Conservation (phyloP, 2,329 filamentous ascomycete genomes). For the Gyromitra esculenta region DNA sequence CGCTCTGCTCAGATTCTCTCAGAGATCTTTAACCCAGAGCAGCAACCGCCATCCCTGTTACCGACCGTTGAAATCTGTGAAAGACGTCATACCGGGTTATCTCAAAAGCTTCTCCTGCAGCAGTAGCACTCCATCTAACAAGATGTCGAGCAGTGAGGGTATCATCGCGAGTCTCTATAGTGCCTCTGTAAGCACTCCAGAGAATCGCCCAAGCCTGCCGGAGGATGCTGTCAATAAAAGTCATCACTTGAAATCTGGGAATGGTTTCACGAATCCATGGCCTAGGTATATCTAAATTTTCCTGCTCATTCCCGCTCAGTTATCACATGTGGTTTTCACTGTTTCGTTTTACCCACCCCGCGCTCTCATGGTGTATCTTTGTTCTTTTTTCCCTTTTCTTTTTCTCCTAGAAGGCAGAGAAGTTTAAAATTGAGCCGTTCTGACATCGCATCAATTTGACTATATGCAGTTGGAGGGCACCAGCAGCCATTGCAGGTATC, state of each 20-base stretch:
- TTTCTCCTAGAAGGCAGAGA: conserved; percentile 24
- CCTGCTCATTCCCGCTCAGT: conserved; percentile 18
- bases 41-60: conserved; percentile 29
- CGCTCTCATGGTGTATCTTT: conserved; percentile 22
- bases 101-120: conserved; percentile 29
- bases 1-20: conserved; percentile 36
- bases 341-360: conserved; percentile 20
- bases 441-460: conserved; percentile 37
- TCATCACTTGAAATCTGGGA: conserved; percentile 49
- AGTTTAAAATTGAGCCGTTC: conserved; percentile 46
- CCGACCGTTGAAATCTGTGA: conserved; percentile 38
- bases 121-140: conserved; percentile 36
- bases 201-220: conserved; percentile 37
- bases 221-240: conserved; percentile 47
- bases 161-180: conserved; percentile 50
- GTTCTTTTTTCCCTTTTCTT: conserved; percentile 27
- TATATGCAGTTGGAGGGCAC: conserved; percentile 39
- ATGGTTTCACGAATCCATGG: conserved; percentile 54
- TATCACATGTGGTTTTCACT: conserved; percentile 46
- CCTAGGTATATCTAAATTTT: conserved; percentile 50
- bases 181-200: conserved; percentile 42
- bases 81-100: conserved; percentile 39
- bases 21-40: conserved; percentile 35
- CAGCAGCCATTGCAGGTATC: conserved; percentile 2
- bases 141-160: conserved; percentile 50